Evolutionary conservation across 2,329 filamentous ascomycete genomes (phyloP).

Genomic region (Sporothrix protearum): DNA sequence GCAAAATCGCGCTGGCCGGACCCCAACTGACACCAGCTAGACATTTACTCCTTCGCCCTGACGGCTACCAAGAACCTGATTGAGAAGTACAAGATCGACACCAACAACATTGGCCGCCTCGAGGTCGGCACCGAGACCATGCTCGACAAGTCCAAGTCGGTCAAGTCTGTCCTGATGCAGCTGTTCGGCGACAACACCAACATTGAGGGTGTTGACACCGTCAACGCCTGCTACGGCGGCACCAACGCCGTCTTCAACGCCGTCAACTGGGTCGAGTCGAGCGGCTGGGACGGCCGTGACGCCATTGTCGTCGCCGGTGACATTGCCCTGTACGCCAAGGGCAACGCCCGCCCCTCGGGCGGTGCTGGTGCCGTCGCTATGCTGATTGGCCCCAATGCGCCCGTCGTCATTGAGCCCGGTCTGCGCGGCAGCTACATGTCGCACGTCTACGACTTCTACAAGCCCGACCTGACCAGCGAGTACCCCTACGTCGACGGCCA

Average conservation of each 20-base stretch:
- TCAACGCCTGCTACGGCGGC: slow-evolving; percentile 84
- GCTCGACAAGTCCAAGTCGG: slow-evolving; percentile 85
- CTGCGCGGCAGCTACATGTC: slow-evolving; percentile 76
- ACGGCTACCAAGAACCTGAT: slow-evolving; percentile 74
- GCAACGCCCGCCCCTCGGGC: slow-evolving; percentile 74
- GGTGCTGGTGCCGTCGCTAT: slow-evolving; percentile 76
- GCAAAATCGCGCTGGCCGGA: not conserved
- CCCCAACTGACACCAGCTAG: slow-evolving; percentile 42
- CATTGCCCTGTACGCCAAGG: slow-evolving; percentile 83
- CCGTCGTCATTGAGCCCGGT: slow-evolving; percentile 72
- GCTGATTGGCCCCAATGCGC: slow-evolving; percentile 74
- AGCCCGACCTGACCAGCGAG: slow-evolving; percentile 82
- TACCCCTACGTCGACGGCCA: slow-evolving; percentile 83
- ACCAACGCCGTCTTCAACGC: slow-evolving; percentile 82
- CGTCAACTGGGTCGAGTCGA: slow-evolving; percentile 83
- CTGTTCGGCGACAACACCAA: slow-evolving; percentile 80
- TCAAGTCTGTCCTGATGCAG: slow-evolving; percentile 86
- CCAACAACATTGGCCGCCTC: slow-evolving; percentile 71
- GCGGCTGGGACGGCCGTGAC: slow-evolving; percentile 79
- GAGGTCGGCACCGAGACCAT: slow-evolving; percentile 85
- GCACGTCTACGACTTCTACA: slow-evolving; percentile 87
- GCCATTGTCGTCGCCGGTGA: slow-evolving; percentile 77
- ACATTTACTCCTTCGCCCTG: slow-evolving; percentile 83
- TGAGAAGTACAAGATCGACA: slow-evolving; percentile 78
- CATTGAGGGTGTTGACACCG: slow-evolving; percentile 76